Conservation (phyloP, 75 land plant genomes). For the Picea sitchensis region DNA sequence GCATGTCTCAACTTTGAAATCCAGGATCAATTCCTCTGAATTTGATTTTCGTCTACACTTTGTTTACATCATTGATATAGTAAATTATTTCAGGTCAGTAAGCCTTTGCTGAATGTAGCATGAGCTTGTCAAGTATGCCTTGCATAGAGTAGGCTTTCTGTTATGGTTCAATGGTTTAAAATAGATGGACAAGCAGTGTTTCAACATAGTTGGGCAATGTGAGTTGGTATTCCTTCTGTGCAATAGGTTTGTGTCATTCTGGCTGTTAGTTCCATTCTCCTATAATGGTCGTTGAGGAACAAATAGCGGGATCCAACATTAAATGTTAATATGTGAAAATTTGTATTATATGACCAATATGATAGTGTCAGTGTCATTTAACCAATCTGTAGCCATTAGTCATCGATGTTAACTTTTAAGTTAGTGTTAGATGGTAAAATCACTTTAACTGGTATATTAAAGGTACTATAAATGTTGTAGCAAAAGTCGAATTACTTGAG, state of each 20-base stretch:
- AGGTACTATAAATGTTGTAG: no score
- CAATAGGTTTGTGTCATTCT: neutral
- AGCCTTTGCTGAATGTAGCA: neutral
- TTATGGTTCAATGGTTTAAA: neutral
- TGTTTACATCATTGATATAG: neutral
- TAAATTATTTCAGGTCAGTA: neutral
- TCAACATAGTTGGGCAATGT: neutral
- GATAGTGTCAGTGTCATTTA: no score
- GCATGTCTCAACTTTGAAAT: neutral
- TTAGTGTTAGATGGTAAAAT: no score
- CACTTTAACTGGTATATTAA: no score
- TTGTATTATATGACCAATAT: no score
- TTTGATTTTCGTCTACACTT: neutral
- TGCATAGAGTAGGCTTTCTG: neutral
- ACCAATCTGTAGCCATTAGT: no score
- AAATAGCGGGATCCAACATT: no score
- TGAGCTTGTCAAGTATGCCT: neutral
- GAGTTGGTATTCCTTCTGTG: neutral
- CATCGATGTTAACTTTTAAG: no score
- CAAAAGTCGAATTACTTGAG: no score
- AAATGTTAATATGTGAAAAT: no score
- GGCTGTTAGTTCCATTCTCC: neutral
- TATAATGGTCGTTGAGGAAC: neutral
- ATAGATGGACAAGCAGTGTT: no score
- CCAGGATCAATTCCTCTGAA: neutral